A percentile compares a stretch with the other conserved stretches of the same genome.
Evolutionary conservation across 495 filamentous ascomycete species (phyloP).

Genomic region (Daldinia vernicosa): DNA sequence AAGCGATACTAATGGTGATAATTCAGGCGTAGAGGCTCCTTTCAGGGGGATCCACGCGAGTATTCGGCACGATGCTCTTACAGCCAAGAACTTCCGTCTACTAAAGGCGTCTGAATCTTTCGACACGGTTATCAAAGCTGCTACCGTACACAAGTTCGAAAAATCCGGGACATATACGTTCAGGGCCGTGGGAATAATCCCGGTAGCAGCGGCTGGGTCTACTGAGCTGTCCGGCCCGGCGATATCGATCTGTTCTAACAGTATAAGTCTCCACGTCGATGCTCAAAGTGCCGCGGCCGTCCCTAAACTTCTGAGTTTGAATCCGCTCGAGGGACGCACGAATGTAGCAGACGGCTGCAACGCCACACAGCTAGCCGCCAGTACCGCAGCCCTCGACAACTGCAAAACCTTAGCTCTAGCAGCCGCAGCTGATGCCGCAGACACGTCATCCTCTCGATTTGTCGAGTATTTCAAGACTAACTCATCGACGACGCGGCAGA

Average conservation of each 20-base stretch:
- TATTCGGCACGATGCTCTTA: constrained; percentile 31
- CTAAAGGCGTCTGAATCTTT: constrained; percentile 27
- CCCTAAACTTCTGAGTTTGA: constrained; percentile 2
- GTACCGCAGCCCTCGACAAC: constrained; percentile 21
- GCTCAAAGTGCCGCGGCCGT: constrained; percentile 10
- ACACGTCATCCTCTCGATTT: constrained; percentile 29
- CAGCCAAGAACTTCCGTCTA: constrained; percentile 17
- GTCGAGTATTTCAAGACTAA: constrained; percentile 37
- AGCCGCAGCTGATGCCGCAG: constrained; percentile 21
- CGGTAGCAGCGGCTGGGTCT: constrained; percentile 25
- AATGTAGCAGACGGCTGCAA: constrained; percentile 27
- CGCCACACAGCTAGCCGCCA: constrained; percentile 21
- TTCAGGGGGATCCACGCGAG: constrained; percentile 32
- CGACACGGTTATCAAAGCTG: constrained; percentile 21
- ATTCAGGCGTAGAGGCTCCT: constrained; percentile 16
- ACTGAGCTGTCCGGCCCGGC: constrained; percentile 17
- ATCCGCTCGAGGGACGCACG: constrained; percentile 16
- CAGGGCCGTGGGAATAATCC: constrained; percentile 17
- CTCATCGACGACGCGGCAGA: constrained; percentile 27
- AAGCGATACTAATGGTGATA: not conserved
- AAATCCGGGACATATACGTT: constrained; percentile 31
- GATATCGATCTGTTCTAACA: constrained; percentile 25
- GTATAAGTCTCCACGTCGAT: constrained; percentile 15
- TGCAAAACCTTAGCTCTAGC: constrained; percentile 23
- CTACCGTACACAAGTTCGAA: constrained; percentile 25